Evolutionary conservation across 1,284 basidiomycete species (phyloP), one percentile per base, ranked within the genome.

Genomic region (Xerocomus minutiporus): DNA sequence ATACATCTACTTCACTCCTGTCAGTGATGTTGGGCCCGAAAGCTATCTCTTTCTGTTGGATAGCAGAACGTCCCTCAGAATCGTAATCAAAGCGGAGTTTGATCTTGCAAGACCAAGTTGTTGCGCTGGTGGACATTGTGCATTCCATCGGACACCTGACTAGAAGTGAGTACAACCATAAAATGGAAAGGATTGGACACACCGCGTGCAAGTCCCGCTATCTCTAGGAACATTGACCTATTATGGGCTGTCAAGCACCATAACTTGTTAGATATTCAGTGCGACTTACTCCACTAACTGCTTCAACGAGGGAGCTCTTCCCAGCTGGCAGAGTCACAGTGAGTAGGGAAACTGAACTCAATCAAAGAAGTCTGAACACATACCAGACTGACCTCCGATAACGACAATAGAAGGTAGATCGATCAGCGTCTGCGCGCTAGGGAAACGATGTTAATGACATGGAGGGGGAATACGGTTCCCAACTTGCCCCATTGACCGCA

Each of bases 221-320:
- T 83, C 81, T 15, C 81, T 69, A 15, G 82, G 82, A 23, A 83
- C 81, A 39, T 67, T 78, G 38, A 83, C 79, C 82, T 84, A 20
- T 11, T 1, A 26, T n/a, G 20, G 45, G 20, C 11, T 8, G 8
- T 57, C 32, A 61, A 12, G 3, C 20, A 44, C 11, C 4, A 2
- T 29, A 4, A 2, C 2, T 17, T 11, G 9, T 32, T 20, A 48
- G 41, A 50, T 13, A 40, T n/a, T 45, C 15, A 0, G n/a, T 13
- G 13, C 8, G 23, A 44, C 75, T 43, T 60, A 83, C 82, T 9
- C 78, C 78, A 13, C 76, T 80, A 0, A 83, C 76, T 0, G 78
- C 81, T 55, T 83, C 81, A 0, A 83, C 78, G 1, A 83, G 61
- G 0, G 82, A 83, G 38, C 79, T 81, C 57, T 84, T 83, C 0